Evolutionary conservation across 257 asterid species (phyloP).

Genomic region (Forsythia viridissima): DNA sequence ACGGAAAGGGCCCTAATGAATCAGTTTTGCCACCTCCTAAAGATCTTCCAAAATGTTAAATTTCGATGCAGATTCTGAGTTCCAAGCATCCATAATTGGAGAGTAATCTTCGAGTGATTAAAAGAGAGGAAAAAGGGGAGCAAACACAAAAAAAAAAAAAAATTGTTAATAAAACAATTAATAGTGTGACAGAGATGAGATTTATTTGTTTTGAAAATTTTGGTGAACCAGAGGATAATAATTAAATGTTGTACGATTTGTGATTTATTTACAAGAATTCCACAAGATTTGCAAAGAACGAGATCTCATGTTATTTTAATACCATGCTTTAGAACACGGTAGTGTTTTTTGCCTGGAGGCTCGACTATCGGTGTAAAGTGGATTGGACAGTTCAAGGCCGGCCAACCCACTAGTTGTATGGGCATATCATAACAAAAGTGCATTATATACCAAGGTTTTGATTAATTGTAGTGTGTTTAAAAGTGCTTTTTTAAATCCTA

Average conservation of each 20-base stretch:
- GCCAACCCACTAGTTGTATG: no score
- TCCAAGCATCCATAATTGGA: background rate
- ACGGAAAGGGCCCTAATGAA: conserved; percentile 69
- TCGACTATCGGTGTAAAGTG: background rate
- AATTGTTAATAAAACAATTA: background rate
- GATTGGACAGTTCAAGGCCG: background rate
- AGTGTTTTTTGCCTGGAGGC: background rate
- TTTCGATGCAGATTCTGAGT: background rate
- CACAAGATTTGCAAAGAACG: background rate
- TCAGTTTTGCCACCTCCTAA: conserved; percentile 75
- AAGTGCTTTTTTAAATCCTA: no score
- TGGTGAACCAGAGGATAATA: conserved; percentile 30
- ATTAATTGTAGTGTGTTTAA: no score
- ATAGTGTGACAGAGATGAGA: conserved; percentile 5
- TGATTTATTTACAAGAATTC: background rate
- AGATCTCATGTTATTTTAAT: background rate
- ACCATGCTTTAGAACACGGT: background rate
- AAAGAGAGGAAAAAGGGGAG: background rate
- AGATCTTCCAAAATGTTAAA: conserved; percentile 78
- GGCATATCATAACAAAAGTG: no score
- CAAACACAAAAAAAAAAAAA: no score
- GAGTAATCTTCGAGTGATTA: conserved; percentile 17
- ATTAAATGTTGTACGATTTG: conserved; percentile 15
- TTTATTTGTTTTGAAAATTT: conserved; percentile 34
- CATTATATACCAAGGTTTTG: no score